Evolutionary conservation across 768 basidiomycete genomes (phyloP).

Genomic region (Podaxis rugospora): DNA sequence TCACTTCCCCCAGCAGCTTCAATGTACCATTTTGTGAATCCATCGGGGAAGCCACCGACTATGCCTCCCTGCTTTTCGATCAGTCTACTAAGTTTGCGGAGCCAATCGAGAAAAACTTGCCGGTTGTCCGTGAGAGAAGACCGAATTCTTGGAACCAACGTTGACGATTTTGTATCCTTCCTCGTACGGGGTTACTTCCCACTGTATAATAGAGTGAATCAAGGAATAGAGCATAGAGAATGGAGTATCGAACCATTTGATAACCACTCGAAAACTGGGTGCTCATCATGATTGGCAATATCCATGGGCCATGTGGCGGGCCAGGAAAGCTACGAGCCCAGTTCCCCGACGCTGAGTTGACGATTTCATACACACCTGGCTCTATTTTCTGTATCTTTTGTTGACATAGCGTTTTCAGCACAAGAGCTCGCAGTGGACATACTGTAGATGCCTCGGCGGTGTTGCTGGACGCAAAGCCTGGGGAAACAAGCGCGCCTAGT

Average conservation of each 20-base stretch:
- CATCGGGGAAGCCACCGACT: conserved; percentile 3
- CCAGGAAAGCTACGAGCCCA: conserved; percentile 3
- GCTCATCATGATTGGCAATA: not conserved
- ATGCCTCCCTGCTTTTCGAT: not conserved
- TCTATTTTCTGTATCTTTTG: not conserved
- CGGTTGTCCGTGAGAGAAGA: not conserved
- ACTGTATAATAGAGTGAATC: not conserved
- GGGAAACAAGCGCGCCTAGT: not conserved
- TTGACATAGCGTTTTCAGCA: too few relatives aligned
- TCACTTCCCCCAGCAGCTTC: not conserved
- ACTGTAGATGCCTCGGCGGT: not conserved
- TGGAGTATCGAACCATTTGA: not conserved
- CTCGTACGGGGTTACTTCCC: not conserved
- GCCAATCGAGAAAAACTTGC: not conserved
- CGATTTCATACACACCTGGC: conserved; percentile 2
- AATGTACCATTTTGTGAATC: conserved; percentile 9
- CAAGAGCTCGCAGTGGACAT: not conserved
- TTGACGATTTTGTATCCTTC: conserved; percentile 10
- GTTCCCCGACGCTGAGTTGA: not conserved
- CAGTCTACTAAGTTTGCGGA: not conserved
- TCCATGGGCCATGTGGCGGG: conserved; percentile 4
- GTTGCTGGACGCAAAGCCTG: not conserved
- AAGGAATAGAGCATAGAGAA: not conserved
- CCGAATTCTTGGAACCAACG: not conserved
- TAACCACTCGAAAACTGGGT: not conserved